Evolutionary conservation across 306 rosid genomes (phyloP).

Genomic region (Vigna hirtella): DNA sequence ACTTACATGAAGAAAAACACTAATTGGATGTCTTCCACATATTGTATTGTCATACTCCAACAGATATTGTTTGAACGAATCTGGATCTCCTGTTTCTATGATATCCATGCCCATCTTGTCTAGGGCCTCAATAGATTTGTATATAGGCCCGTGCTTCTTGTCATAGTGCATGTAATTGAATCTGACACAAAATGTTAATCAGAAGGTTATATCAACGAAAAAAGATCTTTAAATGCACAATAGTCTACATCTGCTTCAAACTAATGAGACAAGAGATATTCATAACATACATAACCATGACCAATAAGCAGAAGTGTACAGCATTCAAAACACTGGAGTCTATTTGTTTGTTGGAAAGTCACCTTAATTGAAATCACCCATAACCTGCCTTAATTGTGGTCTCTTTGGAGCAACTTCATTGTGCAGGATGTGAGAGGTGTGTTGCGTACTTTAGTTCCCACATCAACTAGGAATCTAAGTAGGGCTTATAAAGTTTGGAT

Average conservation of each 20-base stretch:
- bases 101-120: constrained; percentile 97
- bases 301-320: constrained; percentile 11
- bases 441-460: neutral
- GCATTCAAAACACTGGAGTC: constrained; percentile 18
- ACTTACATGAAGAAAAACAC: constrained; percentile 98
- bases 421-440: neutral
- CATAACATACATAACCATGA: constrained; percentile 21
- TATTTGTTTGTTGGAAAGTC: neutral
- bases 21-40: constrained; percentile 96
- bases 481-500: neutral
- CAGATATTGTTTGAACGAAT: constrained; percentile 82
- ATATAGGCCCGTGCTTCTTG: constrained; percentile 88
- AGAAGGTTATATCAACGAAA: constrained; percentile 28
- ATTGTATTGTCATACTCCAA: constrained; percentile 84
- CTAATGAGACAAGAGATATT: constrained; percentile 9
- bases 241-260: constrained; percentile 30
- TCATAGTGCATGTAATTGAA: constrained; percentile 79
- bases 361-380: neutral
- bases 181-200: constrained; percentile 54
- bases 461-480: neutral
- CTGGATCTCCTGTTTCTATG: constrained; percentile 95
- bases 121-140: constrained; percentile 93
- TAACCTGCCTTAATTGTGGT: neutral
- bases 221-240: constrained; percentile 8
- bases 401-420: neutral